Percentiles rank a stretch among this genome's conserved stretches.
These are phyloP conservation scores for Plasmodiophora brassicae DNA, from an alignment of 208 protist species.

Conservation along the genomic window DNA sequence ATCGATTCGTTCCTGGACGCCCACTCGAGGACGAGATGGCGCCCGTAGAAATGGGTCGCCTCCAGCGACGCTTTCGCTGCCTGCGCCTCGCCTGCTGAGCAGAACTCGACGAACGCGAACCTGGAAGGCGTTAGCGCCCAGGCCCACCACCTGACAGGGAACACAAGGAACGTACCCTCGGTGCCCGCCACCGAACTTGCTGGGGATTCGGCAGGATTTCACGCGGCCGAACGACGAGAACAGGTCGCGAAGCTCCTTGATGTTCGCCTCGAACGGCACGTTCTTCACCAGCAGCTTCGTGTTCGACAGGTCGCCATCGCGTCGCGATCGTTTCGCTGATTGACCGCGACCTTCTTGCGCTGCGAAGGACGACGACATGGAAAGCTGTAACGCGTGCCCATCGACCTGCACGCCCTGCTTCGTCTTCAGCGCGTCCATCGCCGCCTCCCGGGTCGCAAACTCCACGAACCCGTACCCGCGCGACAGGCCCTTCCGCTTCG, in stretches of 20 bases:
- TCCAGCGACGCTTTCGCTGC: neutral
- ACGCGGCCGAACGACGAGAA: neutral
- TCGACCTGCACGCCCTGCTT: neutral
- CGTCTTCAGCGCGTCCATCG: neutral
- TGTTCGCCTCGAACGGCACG: conserved; percentile 19
- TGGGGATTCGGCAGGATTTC: conserved; percentile 11
- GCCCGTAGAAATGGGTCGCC: conserved; percentile 1
- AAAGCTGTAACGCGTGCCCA: neutral
- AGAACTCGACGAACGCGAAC: conserved; percentile 25
- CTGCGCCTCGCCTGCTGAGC: neutral
- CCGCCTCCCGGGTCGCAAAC: neutral
- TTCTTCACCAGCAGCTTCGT: conserved; percentile 16
- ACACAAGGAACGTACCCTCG: no score
- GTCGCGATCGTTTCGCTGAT: neutral
- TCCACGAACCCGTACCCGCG: neutral
- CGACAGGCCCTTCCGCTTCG: neutral
- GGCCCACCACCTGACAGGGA: no score
- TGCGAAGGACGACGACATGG: neutral
- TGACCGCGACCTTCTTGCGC: no score
- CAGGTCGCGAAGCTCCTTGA: conserved; percentile 20
- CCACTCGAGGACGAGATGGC: neutral
- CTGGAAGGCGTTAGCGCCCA: no score
- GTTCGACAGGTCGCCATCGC: neutral
- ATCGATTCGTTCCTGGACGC: neutral
- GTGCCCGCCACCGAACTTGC: neutral